phyloP scores from a whole-genome alignment of 148 eudicot genomes.

The Fagopyrum homotropicum region DNA sequence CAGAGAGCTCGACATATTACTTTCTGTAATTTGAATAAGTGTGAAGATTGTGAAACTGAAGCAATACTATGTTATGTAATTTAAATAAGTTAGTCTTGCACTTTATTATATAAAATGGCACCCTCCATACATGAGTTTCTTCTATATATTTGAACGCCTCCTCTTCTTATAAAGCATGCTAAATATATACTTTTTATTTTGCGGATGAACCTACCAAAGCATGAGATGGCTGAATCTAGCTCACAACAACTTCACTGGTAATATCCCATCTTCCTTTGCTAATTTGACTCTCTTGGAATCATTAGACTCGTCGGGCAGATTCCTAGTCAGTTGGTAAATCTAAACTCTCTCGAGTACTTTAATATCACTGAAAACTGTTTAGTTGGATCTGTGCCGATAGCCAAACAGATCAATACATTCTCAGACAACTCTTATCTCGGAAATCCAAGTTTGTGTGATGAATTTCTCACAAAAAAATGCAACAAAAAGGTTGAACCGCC shows the following conservation, averaged over 20 bases:
- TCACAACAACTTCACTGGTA: conserved; percentile 10
- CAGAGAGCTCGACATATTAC: no score
- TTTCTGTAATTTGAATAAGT: no score
- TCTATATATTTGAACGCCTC: no score
- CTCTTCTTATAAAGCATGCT: no score
- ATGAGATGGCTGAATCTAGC: no score
- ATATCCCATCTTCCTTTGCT: conserved; percentile 18
- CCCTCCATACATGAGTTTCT: no score
- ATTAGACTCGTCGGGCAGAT: conserved; percentile 26
- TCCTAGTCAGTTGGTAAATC: conserved; percentile 14
- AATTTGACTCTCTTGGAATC: conserved; percentile 17
- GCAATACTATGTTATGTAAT: no score
- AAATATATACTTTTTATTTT: no score
- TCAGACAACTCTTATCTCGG: conserved; percentile 17
- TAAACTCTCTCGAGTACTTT: conserved; percentile 12
- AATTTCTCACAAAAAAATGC: conserved; percentile 19
- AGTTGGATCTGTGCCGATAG: conserved; percentile 19
- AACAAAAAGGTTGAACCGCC: neutral
- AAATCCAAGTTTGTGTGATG: conserved; percentile 23
- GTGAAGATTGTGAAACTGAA: no score
- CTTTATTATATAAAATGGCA: no score
- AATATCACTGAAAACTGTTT: conserved; percentile 24
- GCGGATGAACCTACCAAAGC: no score
- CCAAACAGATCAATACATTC: conserved; percentile 21
- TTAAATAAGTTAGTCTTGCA: no score